Base-by-base conservation (phyloP, 768 basidiomycete species). In the Goffeauzyma gilvescens region DNA sequence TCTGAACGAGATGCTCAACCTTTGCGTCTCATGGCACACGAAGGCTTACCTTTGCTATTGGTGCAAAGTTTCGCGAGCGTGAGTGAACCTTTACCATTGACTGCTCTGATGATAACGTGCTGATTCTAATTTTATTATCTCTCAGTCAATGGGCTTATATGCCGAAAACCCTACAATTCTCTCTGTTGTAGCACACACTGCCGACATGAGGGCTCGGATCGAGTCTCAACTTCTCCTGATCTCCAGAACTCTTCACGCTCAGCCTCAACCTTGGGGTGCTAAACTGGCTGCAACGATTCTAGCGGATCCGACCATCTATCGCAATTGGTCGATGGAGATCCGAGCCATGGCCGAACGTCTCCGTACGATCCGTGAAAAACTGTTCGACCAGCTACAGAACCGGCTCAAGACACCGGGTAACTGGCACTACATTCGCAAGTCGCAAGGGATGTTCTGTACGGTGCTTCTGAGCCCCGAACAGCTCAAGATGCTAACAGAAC, bases 301-400 rank as follows among this genome's bases (percentile, higher is more conserved):
- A 34, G 74, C 75, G 45, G 74, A 78, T 55, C 58, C 70, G 10
- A 72, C 72, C 39, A 71, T 96, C 37, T 84, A 89, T 64, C 53
- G 70, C 28, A 76, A 89, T 59, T 98, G 93, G 93, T 78, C 85
- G 64, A 64, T 67, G 20, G 87, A 95, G 64, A 84, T 90, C 55
- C 85, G 85, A 68, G 78, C 77, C 37, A 98, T 96, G 93, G 83
- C 93, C 18, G 75, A 82, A 50, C 74, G 93, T 36, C 85, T 96
- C 62, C 89, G 90, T 65, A 75, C 72, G 66, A 90, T 95, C 79
- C 72, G 93, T 45, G 78, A 83, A 55, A 76, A 71, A 50, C 65
- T 96, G 44, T 87, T 80, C 65, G 72, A 78, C 49, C 67, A 75
- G 42, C 68, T 96, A 49, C 78, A 77, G 25, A 67, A 81, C 48